Conservation (phyloP, 2,329 filamentous ascomycete species). For the Penicillium paneum region DNA sequence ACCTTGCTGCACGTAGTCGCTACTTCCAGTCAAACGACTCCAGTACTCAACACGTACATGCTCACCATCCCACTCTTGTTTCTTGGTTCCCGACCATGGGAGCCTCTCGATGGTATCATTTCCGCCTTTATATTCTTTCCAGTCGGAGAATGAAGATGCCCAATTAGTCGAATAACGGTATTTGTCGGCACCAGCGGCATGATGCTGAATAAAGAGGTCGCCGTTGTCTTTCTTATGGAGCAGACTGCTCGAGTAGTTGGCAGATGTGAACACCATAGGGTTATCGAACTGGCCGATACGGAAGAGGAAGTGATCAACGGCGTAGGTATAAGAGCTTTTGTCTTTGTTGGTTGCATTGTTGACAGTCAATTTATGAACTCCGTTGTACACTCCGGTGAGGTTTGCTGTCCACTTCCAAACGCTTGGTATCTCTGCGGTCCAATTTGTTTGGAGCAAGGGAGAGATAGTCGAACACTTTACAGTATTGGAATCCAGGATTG, state of each 20-base stretch:
- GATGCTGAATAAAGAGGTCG: conserved; percentile 53
- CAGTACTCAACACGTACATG: conserved; percentile 64
- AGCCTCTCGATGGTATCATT: conserved; percentile 49
- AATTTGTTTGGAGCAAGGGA: conserved; percentile 30
- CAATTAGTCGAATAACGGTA: conserved; percentile 64
- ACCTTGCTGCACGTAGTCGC: conserved; percentile 58
- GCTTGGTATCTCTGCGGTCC: conserved; percentile 53
- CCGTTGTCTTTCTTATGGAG: conserved; percentile 46
- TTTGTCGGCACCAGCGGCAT: conserved; percentile 59
- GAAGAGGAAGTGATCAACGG: conserved; percentile 59
- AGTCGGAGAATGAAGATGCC: conserved; percentile 58
- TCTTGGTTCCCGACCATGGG: conserved; percentile 56
- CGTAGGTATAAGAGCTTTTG: conserved; percentile 45
- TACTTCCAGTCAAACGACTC: conserved; percentile 57
- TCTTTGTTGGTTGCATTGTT: conserved; percentile 50
- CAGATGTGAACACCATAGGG: conserved; percentile 57
- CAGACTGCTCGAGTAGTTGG: conserved; percentile 58
- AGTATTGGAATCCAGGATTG: conserved; percentile 44
- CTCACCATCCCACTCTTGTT: conserved; percentile 59
- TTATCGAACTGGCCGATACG: conserved; percentile 59
- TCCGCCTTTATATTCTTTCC: conserved; percentile 54
- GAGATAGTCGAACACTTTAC: conserved; percentile 46
- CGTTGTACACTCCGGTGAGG: conserved; percentile 57
- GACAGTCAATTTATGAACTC: conserved; percentile 58
- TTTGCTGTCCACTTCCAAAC: conserved; percentile 53